Evolutionary conservation across 805 yeast species (phyloP), one percentile per base, ranked within the genome.

Genomic region (Candida insectorum): DNA sequence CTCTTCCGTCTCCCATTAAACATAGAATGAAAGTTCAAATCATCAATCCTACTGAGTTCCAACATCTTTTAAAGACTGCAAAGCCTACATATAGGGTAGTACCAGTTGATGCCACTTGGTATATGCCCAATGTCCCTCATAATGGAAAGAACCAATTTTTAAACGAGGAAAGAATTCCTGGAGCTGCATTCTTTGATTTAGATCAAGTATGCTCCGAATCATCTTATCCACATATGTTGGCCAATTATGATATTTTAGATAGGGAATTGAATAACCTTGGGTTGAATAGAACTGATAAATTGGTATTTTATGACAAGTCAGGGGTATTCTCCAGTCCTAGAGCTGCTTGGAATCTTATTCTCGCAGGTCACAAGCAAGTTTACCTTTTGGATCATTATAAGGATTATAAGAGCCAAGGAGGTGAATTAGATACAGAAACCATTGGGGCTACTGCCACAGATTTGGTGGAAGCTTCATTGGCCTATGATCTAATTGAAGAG

Each of bases 81-180:
- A 38, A 27, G 9, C 37, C 44, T 3, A 29, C 34, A 3, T 34
- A 49, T n/a, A 34, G 62, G 24, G 59, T 62, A 9, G 51, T 82
- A 8, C 81, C 95, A 1, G 64, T 91, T 14, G 98, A 91, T 56
- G 78, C 94, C 4, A 80, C 97, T 0, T 93, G 97, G 97, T 87
- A 79, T 57, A 72, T 91, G 76, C 96, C 97, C 30, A 81, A 79
- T 49, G 65, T 62, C 24, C 79, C 81, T 8, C 67, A 74, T 27
- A 68, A 75, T 43, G 89, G 82, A 0, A 58, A 55, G 24, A 65
- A 71, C 14, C 86, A 87, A 53, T 81, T 71, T 51, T 41, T 49
- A 12, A 58, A 62, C 26, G 54, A 65, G 16, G 77, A 71, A 33
- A 73, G 97, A 40, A 60, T 84, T 7, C 79, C 80, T 11, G 64